Conservation (phyloP, 768 basidiomycete genomes). For the Mycena polygramma region DNA sequence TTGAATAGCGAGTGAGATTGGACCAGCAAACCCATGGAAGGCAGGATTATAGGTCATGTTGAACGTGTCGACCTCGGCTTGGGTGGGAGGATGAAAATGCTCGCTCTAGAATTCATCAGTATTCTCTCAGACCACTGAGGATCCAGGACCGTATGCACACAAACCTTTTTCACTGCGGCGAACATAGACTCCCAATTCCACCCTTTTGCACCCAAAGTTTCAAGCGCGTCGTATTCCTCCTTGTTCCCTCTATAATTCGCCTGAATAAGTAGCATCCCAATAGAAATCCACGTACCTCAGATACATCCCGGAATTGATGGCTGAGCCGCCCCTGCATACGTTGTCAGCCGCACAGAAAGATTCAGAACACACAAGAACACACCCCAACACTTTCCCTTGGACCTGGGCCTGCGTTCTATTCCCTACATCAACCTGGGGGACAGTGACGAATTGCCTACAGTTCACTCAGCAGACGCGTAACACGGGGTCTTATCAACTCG, state of each 20-base stretch:
- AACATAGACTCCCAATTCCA: conserved; percentile 28
- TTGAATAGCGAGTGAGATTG: conserved; percentile 27
- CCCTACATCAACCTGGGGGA: conserved; percentile 19
- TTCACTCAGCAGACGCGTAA: neutral
- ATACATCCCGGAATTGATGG: conserved; percentile 32
- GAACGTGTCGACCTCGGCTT: conserved; percentile 9
- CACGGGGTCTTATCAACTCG: neutral
- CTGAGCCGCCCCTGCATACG: conserved; percentile 5
- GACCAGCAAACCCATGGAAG: conserved; percentile 23
- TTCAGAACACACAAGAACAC: neutral
- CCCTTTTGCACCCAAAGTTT: conserved; percentile 30
- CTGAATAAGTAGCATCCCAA: neutral
- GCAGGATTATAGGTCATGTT: conserved; percentile 12
- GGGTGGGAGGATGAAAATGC: conserved; percentile 22
- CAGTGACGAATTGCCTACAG: conserved; percentile 28
- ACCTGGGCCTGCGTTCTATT: conserved; percentile 22
- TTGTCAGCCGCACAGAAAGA: neutral
- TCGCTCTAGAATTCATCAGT: conserved; percentile 20
- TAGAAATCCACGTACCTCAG: conserved; percentile 10
- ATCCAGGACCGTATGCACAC: neutral
- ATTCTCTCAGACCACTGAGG: too few species aligned
- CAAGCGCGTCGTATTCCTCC: conserved; percentile 26
- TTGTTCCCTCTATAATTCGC: conserved; percentile 14
- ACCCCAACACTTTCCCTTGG: conserved; percentile 28
- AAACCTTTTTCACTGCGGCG: conserved; percentile 21